A percentile compares a stretch with the other conserved stretches of the same genome.
These are phyloP conservation scores for Gymnopus androsaceus DNA, from an alignment of 1,284 basidiomycete species.

Conservation along the genomic window DNA sequence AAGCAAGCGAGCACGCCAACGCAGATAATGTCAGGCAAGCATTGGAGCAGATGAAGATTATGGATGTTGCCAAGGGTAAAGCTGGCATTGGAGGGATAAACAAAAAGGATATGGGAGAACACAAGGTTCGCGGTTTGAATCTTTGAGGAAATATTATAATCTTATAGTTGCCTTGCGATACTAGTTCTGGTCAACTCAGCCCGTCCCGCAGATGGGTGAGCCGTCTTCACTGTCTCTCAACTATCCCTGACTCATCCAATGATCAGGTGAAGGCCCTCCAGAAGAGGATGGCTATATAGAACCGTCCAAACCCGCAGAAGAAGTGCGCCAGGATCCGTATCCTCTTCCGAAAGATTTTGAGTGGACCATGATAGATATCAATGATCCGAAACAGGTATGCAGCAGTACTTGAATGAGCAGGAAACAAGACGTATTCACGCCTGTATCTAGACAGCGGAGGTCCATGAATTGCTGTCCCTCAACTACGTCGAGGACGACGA, in stretches of 20 bases:
- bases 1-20: slow-evolving; percentile 50
- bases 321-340: slow-evolving; percentile 87
- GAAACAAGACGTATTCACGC: background rate
- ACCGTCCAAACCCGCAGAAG: slow-evolving; percentile 70
- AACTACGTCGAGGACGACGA: slow-evolving; percentile 99
- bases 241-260: background rate
- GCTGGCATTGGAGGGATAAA: slow-evolving; percentile 67
- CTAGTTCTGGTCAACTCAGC: slow-evolving; percentile 98
- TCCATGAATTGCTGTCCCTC: slow-evolving; percentile 88
- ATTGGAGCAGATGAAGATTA: slow-evolving; percentile 70
- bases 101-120: slow-evolving; percentile 79
- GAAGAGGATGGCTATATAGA: slow-evolving; percentile 89
- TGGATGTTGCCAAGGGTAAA: slow-evolving; percentile 74
- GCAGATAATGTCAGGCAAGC: slow-evolving; percentile 61
- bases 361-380: slow-evolving; percentile 87
- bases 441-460: slow-evolving; percentile 74
- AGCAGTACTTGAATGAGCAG: background rate
- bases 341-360: slow-evolving; percentile 91
- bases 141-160: background rate
- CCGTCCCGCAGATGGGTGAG: slow-evolving; percentile 84
- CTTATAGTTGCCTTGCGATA: slow-evolving; percentile 17
- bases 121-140: slow-evolving; percentile 63
- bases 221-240: background rate
- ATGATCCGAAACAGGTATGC: slow-evolving; percentile 69
- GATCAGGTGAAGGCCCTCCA: slow-evolving; percentile 64